Percentiles rank a stretch among this genome's conserved stretches.
Evolutionary conservation across 1,284 basidiomycete species (phyloP).

Genomic region (Fomitopsis betulina): DNA sequence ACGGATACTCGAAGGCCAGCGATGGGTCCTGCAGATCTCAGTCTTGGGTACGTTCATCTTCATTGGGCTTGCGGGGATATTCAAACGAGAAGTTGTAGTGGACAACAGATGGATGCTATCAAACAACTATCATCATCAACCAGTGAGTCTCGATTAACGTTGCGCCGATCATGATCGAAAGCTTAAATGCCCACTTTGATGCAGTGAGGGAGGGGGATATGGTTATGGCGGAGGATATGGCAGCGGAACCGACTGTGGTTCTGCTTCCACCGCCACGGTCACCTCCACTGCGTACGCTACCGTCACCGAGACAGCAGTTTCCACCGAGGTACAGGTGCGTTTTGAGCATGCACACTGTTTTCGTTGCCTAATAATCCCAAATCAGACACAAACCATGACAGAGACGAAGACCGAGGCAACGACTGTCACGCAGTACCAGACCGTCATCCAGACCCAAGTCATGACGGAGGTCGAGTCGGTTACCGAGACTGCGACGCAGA

Average conservation of each 20-base stretch:
- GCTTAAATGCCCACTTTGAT: neutral
- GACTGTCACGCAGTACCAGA: constrained; percentile 25
- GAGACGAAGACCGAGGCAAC: constrained; percentile 30
- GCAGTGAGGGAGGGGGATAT: constrained; percentile 8
- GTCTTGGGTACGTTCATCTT: constrained; percentile 47
- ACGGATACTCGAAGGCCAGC: constrained; percentile 51
- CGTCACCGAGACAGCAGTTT: constrained; percentile 35
- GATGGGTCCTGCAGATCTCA: constrained; percentile 50
- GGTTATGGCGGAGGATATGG: constrained; percentile 4
- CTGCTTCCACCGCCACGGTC: constrained; percentile 25
- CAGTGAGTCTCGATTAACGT: constrained; percentile 27
- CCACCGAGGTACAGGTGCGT: constrained; percentile 29
- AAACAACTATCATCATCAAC: constrained; percentile 58
- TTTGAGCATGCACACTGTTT: neutral
- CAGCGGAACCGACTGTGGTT: constrained; percentile 17
- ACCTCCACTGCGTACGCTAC: constrained; percentile 28
- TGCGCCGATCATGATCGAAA: neutral
- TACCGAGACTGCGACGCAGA: constrained; percentile 38
- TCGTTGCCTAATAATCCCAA: neutral
- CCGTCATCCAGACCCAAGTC: constrained; percentile 14
- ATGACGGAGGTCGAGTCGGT: constrained; percentile 26
- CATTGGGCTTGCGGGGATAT: neutral
- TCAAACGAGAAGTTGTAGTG: constrained; percentile 16
- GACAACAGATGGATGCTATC: constrained; percentile 54
- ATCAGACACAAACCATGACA: constrained; percentile 13